A percentile compares a stretch with the other conserved stretches of the same genome.
phyloP scores from a whole-genome alignment of 352 stramenopile genomes.

The Globisporangium polare region DNA sequence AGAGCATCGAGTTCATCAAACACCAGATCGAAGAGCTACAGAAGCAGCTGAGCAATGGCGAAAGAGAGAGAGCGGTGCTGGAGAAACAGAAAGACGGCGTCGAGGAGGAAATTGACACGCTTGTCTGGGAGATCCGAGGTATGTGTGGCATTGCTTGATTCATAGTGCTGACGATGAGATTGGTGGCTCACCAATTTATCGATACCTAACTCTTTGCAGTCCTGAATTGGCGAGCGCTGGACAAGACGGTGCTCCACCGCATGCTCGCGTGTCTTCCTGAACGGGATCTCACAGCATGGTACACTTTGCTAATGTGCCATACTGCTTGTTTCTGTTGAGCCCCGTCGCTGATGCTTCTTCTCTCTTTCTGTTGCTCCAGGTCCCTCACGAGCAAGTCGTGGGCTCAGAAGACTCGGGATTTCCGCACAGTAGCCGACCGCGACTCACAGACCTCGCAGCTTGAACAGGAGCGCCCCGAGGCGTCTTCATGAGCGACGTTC shows the following conservation, averaged over 20 bases:
- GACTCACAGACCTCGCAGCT: background rate
- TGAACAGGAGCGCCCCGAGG: background rate
- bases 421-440: slow-evolving; percentile 7
- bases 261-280: slow-evolving; percentile 28
- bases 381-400: slow-evolving; percentile 44
- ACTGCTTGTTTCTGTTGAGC: background rate
- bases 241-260: slow-evolving; percentile 23
- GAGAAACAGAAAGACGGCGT: slow-evolving; percentile 35
- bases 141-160: background rate
- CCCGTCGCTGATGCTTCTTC: background rate
- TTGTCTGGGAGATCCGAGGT: slow-evolving; percentile 72
- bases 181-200: background rate
- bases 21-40: slow-evolving; percentile 63
- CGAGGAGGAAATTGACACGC: slow-evolving; percentile 47
- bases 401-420: slow-evolving; percentile 24
- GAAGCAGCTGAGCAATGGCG: slow-evolving; percentile 27
- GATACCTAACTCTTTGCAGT: slow-evolving; percentile 15
- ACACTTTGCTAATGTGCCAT: slow-evolving; percentile 1
- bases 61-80: slow-evolving; percentile 30
- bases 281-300: slow-evolving; percentile 36
- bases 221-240: slow-evolving; percentile 45
- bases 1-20: slow-evolving; percentile 43
- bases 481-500: background rate
- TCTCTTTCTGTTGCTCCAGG: slow-evolving; percentile 16
- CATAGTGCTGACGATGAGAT: background rate